Evolutionary conservation across 2,329 filamentous ascomycete genomes (phyloP), one percentile per base, ranked within the genome.

Genomic region (Corniculantispora saksenae): DNA sequence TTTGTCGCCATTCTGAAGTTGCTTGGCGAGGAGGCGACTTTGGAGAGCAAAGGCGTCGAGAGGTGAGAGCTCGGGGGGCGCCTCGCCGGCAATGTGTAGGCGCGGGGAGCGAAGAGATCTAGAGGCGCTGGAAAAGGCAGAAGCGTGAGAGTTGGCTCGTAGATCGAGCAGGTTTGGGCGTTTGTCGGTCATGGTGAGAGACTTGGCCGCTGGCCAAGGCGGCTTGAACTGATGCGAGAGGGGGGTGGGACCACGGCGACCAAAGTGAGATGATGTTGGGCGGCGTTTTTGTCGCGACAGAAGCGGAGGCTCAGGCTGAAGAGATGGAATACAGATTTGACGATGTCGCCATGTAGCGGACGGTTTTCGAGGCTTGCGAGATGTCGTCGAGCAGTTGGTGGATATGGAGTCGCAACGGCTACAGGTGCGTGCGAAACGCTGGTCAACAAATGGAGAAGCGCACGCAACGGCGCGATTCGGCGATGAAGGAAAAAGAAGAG

Each of bases 1-100:
- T 73, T 86, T 89, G 72, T 87, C 86, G 68, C 87, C 89, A 70
- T 95, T 90, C 76, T 97, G 90, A 67, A 99, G 87, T 78, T 97
- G 91, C 78, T 88, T 91, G 47, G 93, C 93, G 60, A 99, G 85
- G 71, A 96, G 81, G 65, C 94, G 90, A 71, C 94, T 96, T 75
- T 98, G 94, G 67, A 94, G 85, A 25, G 94, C 94, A 75, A 99
- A 96, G 56, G 94, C 94, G 83, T 99, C 95, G 69, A 99, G 86
- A 13, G 95, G 95, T 9, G 95, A 98, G 64, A 98, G 84, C 61
- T 95, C 91, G 6, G 95, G 95, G 23, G 95, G 94, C 1, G 91
- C 86, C 71, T 94, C 91, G 67, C 92, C 92, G 65, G 91, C 90
- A 65, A 91, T 84, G 76, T 93, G 90, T 66, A 93, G 81, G 67